Conservation (phyloP, 2,329 filamentous ascomycete genomes). For the Arthroderma uncinatum region DNA sequence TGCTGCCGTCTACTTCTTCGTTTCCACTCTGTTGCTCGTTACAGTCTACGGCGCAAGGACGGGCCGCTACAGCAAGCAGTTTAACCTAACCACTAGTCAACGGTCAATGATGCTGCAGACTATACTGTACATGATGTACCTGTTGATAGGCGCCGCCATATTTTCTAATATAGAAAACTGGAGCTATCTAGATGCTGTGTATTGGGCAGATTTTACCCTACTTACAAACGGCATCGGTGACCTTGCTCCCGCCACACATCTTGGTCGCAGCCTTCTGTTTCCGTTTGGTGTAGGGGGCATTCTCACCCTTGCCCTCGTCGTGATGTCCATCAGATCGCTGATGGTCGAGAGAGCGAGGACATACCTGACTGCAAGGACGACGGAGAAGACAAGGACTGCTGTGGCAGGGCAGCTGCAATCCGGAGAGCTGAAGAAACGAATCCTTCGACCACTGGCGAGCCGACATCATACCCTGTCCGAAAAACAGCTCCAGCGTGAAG, state of each 20-base stretch:
- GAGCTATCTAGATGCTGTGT: constrained; percentile 27
- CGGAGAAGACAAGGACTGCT: constrained; percentile 25
- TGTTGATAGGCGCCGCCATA: constrained; percentile 30
- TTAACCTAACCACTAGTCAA: constrained; percentile 46
- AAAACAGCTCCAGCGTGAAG: constrained; percentile 22
- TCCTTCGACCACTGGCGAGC: background rate
- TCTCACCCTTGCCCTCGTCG: constrained; percentile 26
- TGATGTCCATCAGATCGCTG: constrained; percentile 27
- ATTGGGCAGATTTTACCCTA: constrained; percentile 27
- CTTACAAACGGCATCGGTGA: constrained; percentile 30
- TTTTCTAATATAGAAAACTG: constrained; percentile 29
- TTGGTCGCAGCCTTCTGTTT: constrained; percentile 26
- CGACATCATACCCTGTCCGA: constrained; percentile 13
- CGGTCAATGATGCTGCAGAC: constrained; percentile 42
- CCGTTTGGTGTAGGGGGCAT: constrained; percentile 29
- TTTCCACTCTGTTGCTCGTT: constrained; percentile 43
- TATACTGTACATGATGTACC: constrained; percentile 32
- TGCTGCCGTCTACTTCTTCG: constrained; percentile 45
- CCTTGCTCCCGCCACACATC: constrained; percentile 23
- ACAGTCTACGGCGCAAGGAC: constrained; percentile 46
- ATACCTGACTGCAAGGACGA: constrained; percentile 26
- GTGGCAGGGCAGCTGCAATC: constrained; percentile 21
- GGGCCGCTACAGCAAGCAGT: constrained; percentile 46
- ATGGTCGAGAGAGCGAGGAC: constrained; percentile 30
- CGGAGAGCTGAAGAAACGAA: constrained; percentile 10